phyloP scores from a whole-genome alignment of 805 yeast species.

The Candida quercuum region DNA sequence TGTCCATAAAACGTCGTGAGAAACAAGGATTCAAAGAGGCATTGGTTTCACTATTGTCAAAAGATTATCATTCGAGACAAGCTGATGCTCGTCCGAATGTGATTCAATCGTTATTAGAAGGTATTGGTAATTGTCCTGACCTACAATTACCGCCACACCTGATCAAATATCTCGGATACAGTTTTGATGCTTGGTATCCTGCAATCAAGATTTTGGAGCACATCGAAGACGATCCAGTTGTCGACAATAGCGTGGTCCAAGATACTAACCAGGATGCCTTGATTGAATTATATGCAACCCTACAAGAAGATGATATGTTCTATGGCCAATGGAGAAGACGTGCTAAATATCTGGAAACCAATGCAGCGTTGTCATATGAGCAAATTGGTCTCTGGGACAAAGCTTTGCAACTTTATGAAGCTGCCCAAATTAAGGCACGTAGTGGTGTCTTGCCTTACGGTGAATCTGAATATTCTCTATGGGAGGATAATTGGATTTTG shows the following conservation, averaged over 20 bases:
- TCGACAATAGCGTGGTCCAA: slow-evolving; percentile 67
- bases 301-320: slow-evolving; percentile 95
- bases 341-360: slow-evolving; percentile 91
- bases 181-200: slow-evolving; percentile 88
- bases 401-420: slow-evolving; percentile 89
- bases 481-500: slow-evolving; percentile 99
- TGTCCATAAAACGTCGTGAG: slow-evolving; percentile 71
- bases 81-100: slow-evolving; percentile 83
- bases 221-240: slow-evolving; percentile 49
- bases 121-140: slow-evolving; percentile 66
- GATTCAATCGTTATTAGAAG: slow-evolving; percentile 76
- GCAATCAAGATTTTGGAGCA: slow-evolving; percentile 81
- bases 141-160: slow-evolving; percentile 91
- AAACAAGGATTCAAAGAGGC: slow-evolving; percentile 80
- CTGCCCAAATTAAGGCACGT: slow-evolving; percentile 94
- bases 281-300: slow-evolving; percentile 78
- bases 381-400: slow-evolving; percentile 94
- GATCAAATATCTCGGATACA: slow-evolving; percentile 79
- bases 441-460: slow-evolving; percentile 94
- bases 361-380: slow-evolving; percentile 87
- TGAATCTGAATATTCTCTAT: slow-evolving; percentile 87
- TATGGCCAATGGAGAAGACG: slow-evolving; percentile 97
- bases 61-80: slow-evolving; percentile 92
- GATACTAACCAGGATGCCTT: slow-evolving; percentile 89
- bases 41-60: slow-evolving; percentile 71